phyloP scores from a whole-genome alignment of 1,139 yeast genomes.

The Komagataea norvegica region DNA sequence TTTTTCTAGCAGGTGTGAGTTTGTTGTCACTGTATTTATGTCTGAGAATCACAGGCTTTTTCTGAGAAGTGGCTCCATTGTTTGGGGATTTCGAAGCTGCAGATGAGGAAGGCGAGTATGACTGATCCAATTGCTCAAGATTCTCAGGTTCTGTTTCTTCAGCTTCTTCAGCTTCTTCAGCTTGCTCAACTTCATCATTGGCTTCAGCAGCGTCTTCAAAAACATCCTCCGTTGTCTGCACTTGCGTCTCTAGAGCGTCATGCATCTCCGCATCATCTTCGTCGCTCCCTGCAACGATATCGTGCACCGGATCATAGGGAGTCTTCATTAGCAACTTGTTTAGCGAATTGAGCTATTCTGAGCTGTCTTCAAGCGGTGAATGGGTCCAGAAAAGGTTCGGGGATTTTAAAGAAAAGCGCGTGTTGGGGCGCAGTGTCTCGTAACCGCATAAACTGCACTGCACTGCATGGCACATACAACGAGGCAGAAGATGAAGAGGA shows the following conservation, averaged over 20 bases:
- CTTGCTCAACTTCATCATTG: slow-evolving; percentile 1
- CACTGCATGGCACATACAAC: no score
- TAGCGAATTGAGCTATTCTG: no score
- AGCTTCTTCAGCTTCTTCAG: neutral
- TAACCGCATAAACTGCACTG: no score
- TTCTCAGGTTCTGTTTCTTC: slow-evolving; percentile 3
- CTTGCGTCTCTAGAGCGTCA: neutral
- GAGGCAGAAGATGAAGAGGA: no score
- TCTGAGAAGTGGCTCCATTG: neutral
- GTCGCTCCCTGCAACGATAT: slow-evolving; percentile 1
- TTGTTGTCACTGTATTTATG: slow-evolving; percentile 9
- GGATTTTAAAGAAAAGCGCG: no score
- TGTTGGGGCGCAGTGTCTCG: no score
- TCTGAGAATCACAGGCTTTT: slow-evolving; percentile 6
- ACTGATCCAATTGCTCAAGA: no score
- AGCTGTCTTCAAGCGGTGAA: neutral
- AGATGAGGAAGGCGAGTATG: neutral
- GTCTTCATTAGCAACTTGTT: no score
- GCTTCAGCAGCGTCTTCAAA: no score
- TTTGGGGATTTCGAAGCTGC: neutral
- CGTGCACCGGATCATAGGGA: slow-evolving; percentile 10
- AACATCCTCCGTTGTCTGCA: neutral
- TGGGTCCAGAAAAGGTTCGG: no score
- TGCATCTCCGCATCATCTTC: neutral
- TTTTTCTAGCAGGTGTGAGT: slow-evolving; percentile 11